phyloP scores from a whole-genome alignment of 805 yeast species.

The Pichia californica region DNA sequence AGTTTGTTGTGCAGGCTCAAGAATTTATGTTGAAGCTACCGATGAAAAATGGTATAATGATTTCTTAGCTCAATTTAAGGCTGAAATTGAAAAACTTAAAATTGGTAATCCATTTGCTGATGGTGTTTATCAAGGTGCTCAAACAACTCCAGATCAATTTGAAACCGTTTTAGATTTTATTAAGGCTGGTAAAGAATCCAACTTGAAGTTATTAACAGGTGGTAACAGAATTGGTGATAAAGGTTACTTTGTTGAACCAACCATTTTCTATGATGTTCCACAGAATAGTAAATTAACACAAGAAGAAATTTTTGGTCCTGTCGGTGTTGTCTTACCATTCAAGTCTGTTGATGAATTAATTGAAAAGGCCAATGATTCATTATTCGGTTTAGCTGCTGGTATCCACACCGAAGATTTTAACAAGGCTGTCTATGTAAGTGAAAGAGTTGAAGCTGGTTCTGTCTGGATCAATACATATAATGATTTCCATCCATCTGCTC shows the following conservation, averaged over 20 bases:
- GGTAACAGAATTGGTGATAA: conserved; percentile 59
- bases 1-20: conserved; percentile 78
- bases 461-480: conserved; percentile 79
- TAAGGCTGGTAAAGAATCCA: conserved; percentile 59
- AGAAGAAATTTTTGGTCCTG: conserved; percentile 81
- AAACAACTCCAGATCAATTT: conserved; percentile 63
- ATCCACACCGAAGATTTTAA: conserved; percentile 58
- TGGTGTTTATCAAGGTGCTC: conserved; percentile 69
- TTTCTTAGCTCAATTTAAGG: conserved; percentile 51
- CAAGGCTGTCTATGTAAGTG: conserved; percentile 58
- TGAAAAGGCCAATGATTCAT: conserved; percentile 59
- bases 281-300: conserved; percentile 56
- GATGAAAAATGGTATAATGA: conserved; percentile 46
- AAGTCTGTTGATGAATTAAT: conserved; percentile 62
- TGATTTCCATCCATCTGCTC: conserved; percentile 67
- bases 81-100: conserved; percentile 51
- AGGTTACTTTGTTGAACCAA: conserved; percentile 70
- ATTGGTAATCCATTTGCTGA: conserved; percentile 74
- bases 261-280: conserved; percentile 62
- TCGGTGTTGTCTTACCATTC: conserved; percentile 65
- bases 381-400: conserved; percentile 79
- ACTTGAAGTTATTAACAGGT: conserved; percentile 64
- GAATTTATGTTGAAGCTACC: conserved; percentile 69
- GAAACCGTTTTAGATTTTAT: conserved; percentile 63
- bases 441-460: conserved; percentile 66